A percentile compares a stretch with the other conserved stretches of the same genome.
Conservation (phyloP, 352 stramenopile species). For the Paralagenidium karlingii region DNA sequence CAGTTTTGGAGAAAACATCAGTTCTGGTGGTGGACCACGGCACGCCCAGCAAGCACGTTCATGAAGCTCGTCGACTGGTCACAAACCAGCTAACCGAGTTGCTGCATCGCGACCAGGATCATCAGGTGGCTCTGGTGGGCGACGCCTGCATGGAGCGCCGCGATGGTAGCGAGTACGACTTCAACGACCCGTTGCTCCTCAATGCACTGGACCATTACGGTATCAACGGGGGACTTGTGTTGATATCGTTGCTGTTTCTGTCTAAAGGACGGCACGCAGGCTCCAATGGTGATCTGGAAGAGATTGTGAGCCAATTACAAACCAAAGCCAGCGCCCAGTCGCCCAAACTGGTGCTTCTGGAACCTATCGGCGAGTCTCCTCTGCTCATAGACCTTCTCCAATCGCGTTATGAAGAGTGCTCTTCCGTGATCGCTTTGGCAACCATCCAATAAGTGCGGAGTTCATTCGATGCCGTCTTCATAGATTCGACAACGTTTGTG, state of each 20-base stretch:
- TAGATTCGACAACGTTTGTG: too few relatives aligned
- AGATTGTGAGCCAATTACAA: slow-evolving; percentile 23
- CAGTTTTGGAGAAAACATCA: slow-evolving; percentile 11
- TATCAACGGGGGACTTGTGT: slow-evolving; percentile 40
- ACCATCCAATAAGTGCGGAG: too few relatives aligned
- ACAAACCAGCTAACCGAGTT: slow-evolving; percentile 27
- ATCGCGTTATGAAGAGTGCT: too few relatives aligned
- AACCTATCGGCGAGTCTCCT: too few relatives aligned
- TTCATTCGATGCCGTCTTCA: too few relatives aligned
- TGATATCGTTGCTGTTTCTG: slow-evolving; percentile 67
- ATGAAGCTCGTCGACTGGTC: slow-evolving; percentile 49
- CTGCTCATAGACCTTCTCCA: too few relatives aligned
- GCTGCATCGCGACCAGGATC: slow-evolving; percentile 7
- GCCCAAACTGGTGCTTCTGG: not conserved
- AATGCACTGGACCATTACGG: slow-evolving; percentile 49
- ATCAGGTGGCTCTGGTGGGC: slow-evolving; percentile 22
- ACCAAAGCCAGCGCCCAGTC: not conserved
- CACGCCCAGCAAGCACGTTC: slow-evolving; percentile 53
- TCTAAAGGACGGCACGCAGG: slow-evolving; percentile 61
- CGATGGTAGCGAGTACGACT: slow-evolving; percentile 56
- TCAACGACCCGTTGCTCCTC: slow-evolving; percentile 67
- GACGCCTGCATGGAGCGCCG: slow-evolving; percentile 71
- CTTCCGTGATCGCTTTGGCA: too few relatives aligned
- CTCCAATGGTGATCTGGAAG: slow-evolving; percentile 62
- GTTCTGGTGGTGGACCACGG: slow-evolving; percentile 72